Evolutionary conservation across 2,329 filamentous ascomycete species (phyloP).

Genomic region (Mycosphaerella sp.): DNA sequence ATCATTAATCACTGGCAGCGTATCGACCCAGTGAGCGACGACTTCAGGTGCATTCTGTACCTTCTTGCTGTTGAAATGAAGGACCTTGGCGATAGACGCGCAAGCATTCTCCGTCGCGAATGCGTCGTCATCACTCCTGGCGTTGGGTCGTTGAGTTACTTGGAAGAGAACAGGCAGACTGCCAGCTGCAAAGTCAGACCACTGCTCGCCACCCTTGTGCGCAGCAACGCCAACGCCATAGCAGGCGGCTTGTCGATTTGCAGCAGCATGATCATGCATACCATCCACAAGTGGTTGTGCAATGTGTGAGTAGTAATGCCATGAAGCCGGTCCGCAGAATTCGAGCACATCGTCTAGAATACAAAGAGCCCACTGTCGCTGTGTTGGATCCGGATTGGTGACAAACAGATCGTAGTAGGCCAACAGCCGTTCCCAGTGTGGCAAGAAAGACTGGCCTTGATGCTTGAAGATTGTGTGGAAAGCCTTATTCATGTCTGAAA

Average conservation of each 20-base stretch:
- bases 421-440: slow-evolving; percentile 79
- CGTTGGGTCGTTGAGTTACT: slow-evolving; percentile 71
- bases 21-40: slow-evolving; percentile 80
- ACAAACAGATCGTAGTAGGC: slow-evolving; percentile 82
- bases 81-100: slow-evolving; percentile 91
- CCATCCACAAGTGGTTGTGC: slow-evolving; percentile 80
- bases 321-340: slow-evolving; percentile 86
- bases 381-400: slow-evolving; percentile 72
- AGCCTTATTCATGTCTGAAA: slow-evolving; percentile 99
- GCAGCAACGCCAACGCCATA: slow-evolving; percentile 96
- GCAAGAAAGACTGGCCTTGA: slow-evolving; percentile 77
- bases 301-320: slow-evolving; percentile 79
- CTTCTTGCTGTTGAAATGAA: slow-evolving; percentile 78
- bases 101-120: slow-evolving; percentile 98
- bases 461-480: slow-evolving; percentile 99
- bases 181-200: slow-evolving; percentile 79
- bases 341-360: slow-evolving; percentile 98
- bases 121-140: slow-evolving; percentile 84
- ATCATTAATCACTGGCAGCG: slow-evolving; percentile 85
- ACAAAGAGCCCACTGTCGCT: slow-evolving; percentile 97
- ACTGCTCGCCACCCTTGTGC: slow-evolving; percentile 79
- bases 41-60: slow-evolving; percentile 71
- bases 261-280: slow-evolving; percentile 76
- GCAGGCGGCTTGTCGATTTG: slow-evolving; percentile 90
- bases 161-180: slow-evolving; percentile 79